A percentile compares a stretch with the other conserved stretches of the same genome.
These are phyloP conservation scores for Pseudogymnoascus sp. DNA, from an alignment of 2,329 filamentous ascomycete genomes.

Conservation along the genomic window DNA sequence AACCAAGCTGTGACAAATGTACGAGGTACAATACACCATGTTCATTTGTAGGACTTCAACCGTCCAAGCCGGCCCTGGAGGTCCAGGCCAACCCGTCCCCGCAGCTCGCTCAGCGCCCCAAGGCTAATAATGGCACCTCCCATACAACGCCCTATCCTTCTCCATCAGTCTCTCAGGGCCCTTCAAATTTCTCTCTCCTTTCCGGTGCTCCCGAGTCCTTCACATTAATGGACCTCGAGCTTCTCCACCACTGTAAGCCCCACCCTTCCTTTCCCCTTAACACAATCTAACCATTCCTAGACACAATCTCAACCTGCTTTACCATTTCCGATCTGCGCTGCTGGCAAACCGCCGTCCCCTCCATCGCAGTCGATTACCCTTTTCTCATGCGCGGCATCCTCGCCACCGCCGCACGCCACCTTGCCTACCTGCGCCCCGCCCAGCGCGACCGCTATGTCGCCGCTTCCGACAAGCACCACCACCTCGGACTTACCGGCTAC, in stretches of 20 bases:
- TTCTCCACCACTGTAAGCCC: conserved; percentile 19
- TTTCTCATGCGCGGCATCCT: conserved; percentile 22
- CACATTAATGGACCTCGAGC: conserved; percentile 18
- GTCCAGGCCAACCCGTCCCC: background rate
- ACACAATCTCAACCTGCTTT: conserved; percentile 17
- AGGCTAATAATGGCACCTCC: background rate
- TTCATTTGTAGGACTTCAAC: conserved; percentile 14
- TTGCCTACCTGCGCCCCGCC: conserved; percentile 15
- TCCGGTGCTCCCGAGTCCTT: background rate
- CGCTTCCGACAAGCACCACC: conserved; percentile 17
- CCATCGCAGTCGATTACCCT: conserved; percentile 17
- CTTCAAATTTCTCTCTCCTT: conserved; percentile 12
- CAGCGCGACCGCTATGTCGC: conserved; percentile 4
- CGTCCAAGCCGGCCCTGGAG: background rate
- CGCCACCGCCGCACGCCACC: conserved; percentile 20
- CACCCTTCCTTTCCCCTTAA: background rate
- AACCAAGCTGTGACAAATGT: conserved; percentile 21
- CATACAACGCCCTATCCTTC: conserved; percentile 12
- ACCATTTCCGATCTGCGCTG: conserved; percentile 16
- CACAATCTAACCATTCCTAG: background rate
- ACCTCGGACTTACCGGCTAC: conserved; percentile 15
- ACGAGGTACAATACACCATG: conserved; percentile 18
- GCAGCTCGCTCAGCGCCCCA: background rate
- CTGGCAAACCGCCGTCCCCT: conserved; percentile 19
- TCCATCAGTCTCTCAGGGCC: background rate